Percentiles rank a stretch among this genome's conserved stretches.
These are phyloP conservation scores for Uromyces viciae-fabae DNA, from an alignment of 1,284 basidiomycete species.

Conservation along the genomic window DNA sequence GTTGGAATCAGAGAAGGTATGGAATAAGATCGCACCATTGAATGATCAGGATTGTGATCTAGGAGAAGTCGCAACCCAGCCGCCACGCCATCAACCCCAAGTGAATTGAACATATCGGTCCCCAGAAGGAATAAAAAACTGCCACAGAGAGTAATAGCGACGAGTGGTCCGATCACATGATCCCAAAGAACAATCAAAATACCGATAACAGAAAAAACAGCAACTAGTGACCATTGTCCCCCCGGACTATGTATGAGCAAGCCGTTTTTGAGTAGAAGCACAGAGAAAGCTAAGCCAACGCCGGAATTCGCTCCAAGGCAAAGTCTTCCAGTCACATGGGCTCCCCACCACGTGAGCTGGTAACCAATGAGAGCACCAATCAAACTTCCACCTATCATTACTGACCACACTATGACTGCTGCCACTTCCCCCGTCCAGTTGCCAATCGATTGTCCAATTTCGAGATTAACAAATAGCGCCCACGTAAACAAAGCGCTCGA, in stretches of 20 bases:
- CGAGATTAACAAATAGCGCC: conserved; percentile 10
- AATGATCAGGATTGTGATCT: conserved; percentile 30
- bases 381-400: conserved; percentile 16
- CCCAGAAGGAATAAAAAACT: conserved; percentile 13
- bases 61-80: not conserved
- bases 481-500: conserved; percentile 2
- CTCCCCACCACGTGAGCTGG: conserved; percentile 22
- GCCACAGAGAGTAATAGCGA: not conserved
- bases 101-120: not conserved
- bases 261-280: conserved; percentile 11
- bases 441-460: conserved; percentile 21
- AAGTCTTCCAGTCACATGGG: conserved; percentile 17
- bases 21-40: not conserved
- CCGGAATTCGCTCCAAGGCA: conserved; percentile 21
- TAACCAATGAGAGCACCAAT: conserved; percentile 12
- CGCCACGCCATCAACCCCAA: not conserved
- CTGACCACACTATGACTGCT: conserved; percentile 14
- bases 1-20: not conserved
- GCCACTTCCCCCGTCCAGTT: conserved; percentile 18
- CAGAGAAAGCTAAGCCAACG: conserved; percentile 12
- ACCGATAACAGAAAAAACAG: not conserved
- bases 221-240: conserved; percentile 11
- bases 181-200: conserved; percentile 6
- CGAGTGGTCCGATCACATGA: conserved; percentile 2
- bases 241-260: not conserved